Conservation (phyloP, 352 stramenopile genomes). For the Phytophthora pisi region DNA sequence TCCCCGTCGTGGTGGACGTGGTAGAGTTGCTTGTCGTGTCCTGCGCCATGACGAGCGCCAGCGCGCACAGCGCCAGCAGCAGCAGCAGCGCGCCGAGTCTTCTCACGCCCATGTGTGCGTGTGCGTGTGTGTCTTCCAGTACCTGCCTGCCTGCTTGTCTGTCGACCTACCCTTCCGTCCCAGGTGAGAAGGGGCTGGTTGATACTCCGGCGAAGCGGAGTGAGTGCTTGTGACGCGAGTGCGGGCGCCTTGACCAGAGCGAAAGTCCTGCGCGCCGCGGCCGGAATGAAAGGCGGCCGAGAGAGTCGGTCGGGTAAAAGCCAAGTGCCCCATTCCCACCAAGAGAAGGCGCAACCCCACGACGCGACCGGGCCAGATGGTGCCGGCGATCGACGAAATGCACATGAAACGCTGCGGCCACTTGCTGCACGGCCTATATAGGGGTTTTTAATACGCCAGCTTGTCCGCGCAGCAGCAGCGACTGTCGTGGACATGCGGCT, state of each 20-base stretch:
- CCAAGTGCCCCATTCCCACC: constrained; percentile 11
- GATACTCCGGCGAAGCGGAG: constrained; percentile 34
- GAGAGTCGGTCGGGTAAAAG: constrained; percentile 43
- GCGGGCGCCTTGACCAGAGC: constrained; percentile 16
- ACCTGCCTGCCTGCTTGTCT: constrained; percentile 4
- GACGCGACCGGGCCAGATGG: constrained; percentile 21
- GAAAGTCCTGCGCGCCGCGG: constrained; percentile 24
- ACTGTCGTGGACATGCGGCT: neutral
- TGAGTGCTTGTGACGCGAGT: constrained; percentile 22
- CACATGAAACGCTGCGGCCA: constrained; percentile 7
- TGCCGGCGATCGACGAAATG: constrained; percentile 18
- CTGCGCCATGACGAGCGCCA: constrained; percentile 29
- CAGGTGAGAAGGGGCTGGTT: constrained; percentile 6
- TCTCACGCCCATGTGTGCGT: constrained; percentile 23
- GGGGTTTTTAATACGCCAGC: neutral
- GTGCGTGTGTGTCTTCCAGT: constrained; percentile 15
- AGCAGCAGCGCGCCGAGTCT: constrained; percentile 24
- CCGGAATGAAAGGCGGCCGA: constrained; percentile 25
- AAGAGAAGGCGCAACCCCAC: constrained; percentile 28
- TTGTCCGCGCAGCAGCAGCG: neutral
- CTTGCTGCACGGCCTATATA: neutral
- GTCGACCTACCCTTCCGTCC: constrained; percentile 6
- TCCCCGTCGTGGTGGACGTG: constrained; percentile 9
- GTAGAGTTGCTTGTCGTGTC: constrained; percentile 33
- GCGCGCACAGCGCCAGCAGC: constrained; percentile 29